Conservation (phyloP, 2,329 filamentous ascomycete species). For the Phaeomoniella chlamydospora region DNA sequence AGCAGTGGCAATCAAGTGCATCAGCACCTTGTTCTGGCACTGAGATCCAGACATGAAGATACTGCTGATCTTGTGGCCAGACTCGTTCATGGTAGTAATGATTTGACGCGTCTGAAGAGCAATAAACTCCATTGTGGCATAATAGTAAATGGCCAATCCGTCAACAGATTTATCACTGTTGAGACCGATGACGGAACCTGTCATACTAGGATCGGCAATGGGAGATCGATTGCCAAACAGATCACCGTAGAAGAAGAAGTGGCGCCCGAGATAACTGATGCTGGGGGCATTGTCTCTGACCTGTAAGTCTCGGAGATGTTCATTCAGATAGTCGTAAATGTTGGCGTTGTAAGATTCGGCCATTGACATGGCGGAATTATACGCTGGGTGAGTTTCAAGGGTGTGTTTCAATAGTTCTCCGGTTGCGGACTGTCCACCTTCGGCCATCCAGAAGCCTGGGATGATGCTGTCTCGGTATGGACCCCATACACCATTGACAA, state of each 20-base stretch:
- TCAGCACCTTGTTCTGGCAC: slow-evolving; percentile 87
- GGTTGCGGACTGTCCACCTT: slow-evolving; percentile 91
- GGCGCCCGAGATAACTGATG: slow-evolving; percentile 73
- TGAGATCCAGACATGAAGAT: slow-evolving; percentile 99
- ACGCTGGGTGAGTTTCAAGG: slow-evolving; percentile 86
- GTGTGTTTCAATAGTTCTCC: slow-evolving; percentile 90
- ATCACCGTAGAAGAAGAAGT: slow-evolving; percentile 98
- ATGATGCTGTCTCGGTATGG: slow-evolving; percentile 90
- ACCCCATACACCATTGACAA: slow-evolving; percentile 92
- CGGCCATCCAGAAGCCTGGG: slow-evolving; percentile 89
- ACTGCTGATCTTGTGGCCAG: slow-evolving; percentile 73
- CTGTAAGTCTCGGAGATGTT: slow-evolving; percentile 64
- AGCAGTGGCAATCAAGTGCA: slow-evolving; percentile 78
- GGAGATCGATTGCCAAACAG: slow-evolving; percentile 94
- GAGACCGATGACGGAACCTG: slow-evolving; percentile 73
- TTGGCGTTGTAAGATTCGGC: slow-evolving; percentile 73
- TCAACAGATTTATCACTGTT: slow-evolving; percentile 77
- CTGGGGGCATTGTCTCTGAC: slow-evolving; percentile 56
- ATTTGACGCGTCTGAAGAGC: slow-evolving; percentile 95
- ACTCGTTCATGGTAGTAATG: slow-evolving; percentile 79
- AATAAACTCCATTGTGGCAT: slow-evolving; percentile 95
- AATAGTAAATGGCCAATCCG: slow-evolving; percentile 82
- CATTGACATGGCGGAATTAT: slow-evolving; percentile 62
- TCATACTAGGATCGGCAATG: slow-evolving; percentile 85
- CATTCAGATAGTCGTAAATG: slow-evolving; percentile 91